Conservation (phyloP, 805 yeast genomes). For the Saturnispora gosingensis region DNA sequence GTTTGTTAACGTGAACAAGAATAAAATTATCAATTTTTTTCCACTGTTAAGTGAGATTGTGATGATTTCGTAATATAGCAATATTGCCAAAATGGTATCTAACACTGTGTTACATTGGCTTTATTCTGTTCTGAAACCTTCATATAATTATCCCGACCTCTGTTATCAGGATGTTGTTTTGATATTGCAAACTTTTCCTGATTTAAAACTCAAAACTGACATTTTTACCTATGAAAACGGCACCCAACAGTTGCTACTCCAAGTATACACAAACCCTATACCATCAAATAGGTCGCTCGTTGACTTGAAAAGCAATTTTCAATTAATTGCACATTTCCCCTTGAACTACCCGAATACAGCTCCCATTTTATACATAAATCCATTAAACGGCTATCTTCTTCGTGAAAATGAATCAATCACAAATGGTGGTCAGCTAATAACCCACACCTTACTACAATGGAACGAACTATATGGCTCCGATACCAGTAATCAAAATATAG, state of each 20-base stretch:
- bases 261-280: slow-evolving; percentile 43
- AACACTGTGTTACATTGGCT: slow-evolving; percentile 40
- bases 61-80: background rate
- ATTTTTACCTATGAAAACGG: slow-evolving; percentile 54
- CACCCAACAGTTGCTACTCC: slow-evolving; percentile 46
- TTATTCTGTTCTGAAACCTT: slow-evolving; percentile 45
- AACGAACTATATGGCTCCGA: slow-evolving; percentile 12
- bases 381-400: slow-evolving; percentile 36
- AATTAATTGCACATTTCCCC: slow-evolving; percentile 55
- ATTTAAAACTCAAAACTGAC: slow-evolving; percentile 62
- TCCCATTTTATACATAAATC: slow-evolving; percentile 52
- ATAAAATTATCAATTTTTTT: background rate
- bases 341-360: slow-evolving; percentile 54
- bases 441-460: slow-evolving; percentile 64
- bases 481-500: slow-evolving; percentile 17
- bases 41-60: background rate
- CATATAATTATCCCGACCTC: slow-evolving; percentile 48
- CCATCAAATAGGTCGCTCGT: slow-evolving; percentile 1
- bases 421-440: slow-evolving; percentile 59
- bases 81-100: background rate
- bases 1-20: background rate
- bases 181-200: slow-evolving; percentile 39
- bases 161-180: slow-evolving; percentile 56
- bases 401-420: slow-evolving; percentile 63
- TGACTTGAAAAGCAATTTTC: slow-evolving; percentile 27